A percentile compares a stretch with the other conserved stretches of the same genome.
phyloP scores from a whole-genome alignment of 2,329 filamentous ascomycete species.

The Ascochyta koolunga region DNA sequence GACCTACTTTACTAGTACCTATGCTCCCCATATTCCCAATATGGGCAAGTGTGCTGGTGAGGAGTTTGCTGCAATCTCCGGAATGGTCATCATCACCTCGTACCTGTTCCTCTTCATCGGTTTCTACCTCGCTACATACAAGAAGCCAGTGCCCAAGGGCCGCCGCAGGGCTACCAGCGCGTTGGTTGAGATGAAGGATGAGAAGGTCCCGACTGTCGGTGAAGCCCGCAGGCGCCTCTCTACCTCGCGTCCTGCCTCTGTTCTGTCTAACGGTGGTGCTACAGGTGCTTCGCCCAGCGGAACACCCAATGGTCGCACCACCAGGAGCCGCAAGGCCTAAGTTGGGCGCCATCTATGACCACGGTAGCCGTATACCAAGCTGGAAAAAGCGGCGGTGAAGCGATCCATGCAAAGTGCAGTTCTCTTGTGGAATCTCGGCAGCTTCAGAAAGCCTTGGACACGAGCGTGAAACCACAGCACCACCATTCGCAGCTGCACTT shows the following conservation, averaged over 20 bases:
- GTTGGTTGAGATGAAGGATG: constrained; percentile 81
- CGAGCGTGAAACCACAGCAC: not conserved
- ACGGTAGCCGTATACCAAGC: not conserved
- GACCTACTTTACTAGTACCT: constrained; percentile 94
- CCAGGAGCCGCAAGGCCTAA: constrained; percentile 75
- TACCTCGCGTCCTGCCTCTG: constrained; percentile 49
- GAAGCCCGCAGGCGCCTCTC: constrained; percentile 59
- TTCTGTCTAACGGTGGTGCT: constrained; percentile 46
- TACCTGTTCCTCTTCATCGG: constrained; percentile 98
- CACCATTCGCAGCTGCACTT: not conserved
- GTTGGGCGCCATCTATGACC: not conserved
- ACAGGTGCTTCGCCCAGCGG: constrained; percentile 54
- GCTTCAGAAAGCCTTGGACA: not conserved
- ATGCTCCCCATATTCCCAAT: constrained; percentile 86
- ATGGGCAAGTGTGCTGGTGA: constrained; percentile 88
- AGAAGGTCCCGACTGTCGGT: constrained; percentile 64
- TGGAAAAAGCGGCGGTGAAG: not conserved
- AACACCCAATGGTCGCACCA: constrained; percentile 63
- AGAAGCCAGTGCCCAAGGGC: constrained; percentile 77
- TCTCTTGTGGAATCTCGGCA: not conserved
- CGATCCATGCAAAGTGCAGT: not conserved
- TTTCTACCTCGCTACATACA: constrained; percentile 98
- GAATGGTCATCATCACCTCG: constrained; percentile 88
- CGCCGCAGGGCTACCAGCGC: constrained; percentile 81
- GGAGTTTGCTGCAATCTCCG: constrained; percentile 93